phyloP scores from a whole-genome alignment of 2,329 filamentous ascomycete genomes.

The Pyrenophora seminiperda region DNA sequence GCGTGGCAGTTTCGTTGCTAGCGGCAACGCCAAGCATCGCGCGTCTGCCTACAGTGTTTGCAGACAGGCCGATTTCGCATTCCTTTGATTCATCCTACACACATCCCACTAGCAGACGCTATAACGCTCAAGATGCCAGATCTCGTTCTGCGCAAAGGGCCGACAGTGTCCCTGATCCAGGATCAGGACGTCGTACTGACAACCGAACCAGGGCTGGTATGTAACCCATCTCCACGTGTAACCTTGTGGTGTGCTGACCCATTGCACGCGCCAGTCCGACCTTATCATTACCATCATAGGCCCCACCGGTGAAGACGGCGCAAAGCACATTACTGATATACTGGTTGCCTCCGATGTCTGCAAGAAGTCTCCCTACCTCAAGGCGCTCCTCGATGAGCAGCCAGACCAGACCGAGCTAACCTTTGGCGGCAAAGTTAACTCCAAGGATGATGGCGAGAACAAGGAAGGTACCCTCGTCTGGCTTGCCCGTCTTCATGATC shows the following conservation, averaged over 20 bases:
- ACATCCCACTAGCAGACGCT: not conserved
- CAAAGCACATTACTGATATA: constrained; percentile 19
- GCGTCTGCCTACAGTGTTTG: constrained; percentile 1
- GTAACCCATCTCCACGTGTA: not conserved
- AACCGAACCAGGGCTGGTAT: constrained; percentile 2
- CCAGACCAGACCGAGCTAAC: constrained; percentile 16
- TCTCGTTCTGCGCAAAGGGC: not conserved
- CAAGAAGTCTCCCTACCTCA: constrained; percentile 12
- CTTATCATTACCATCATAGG: constrained; percentile 19
- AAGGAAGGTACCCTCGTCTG: constrained; percentile 15
- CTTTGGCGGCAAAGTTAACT: constrained; percentile 12
- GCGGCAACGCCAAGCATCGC: constrained; percentile 13
- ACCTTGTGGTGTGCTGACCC: not conserved
- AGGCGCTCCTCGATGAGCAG: constrained; percentile 2
- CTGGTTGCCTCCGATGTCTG: constrained; percentile 9
- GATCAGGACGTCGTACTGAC: constrained; percentile 16
- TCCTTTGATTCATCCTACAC: not conserved
- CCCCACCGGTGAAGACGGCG: constrained; percentile 5
- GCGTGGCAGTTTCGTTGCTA: constrained; percentile 1
- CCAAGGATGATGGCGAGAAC: constrained; percentile 11
- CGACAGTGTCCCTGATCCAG: constrained; percentile 6
- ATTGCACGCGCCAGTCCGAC: constrained; percentile 3
- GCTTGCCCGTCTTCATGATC: constrained; percentile 19
- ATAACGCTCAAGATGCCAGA: constrained; percentile 4
- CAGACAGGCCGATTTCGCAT: not conserved